A percentile compares a stretch with the other conserved stretches of the same genome.
Evolutionary conservation across 805 yeast species (phyloP).

Genomic region (Yamadazyma olivae): DNA sequence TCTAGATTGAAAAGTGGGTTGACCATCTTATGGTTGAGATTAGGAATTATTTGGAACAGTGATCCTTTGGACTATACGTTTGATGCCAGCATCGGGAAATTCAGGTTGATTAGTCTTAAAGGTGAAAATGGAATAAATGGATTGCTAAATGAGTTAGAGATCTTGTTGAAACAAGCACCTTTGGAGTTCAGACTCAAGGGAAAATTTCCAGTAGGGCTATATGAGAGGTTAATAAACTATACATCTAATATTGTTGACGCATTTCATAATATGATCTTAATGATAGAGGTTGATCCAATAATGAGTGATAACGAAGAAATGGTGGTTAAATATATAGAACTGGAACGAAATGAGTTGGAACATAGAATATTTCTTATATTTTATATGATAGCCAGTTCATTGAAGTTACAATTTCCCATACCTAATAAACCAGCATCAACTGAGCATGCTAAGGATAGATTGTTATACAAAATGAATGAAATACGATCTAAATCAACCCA

Average conservation of each 20-base stretch:
- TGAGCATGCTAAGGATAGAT: slow-evolving; percentile 66
- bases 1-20: slow-evolving; percentile 61
- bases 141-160: slow-evolving; percentile 58
- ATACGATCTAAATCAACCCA: slow-evolving; percentile 35
- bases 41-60: slow-evolving; percentile 79
- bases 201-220: slow-evolving; percentile 54
- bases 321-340: slow-evolving; percentile 51
- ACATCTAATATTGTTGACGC: slow-evolving; percentile 72
- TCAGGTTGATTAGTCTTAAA: slow-evolving; percentile 38
- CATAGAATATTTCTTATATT: slow-evolving; percentile 71
- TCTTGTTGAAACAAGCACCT: slow-evolving; percentile 66
- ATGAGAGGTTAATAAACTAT: slow-evolving; percentile 46
- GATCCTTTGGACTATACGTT: slow-evolving; percentile 59
- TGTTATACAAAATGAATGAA: slow-evolving; percentile 62
- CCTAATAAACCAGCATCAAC: slow-evolving; percentile 78
- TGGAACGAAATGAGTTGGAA: slow-evolving; percentile 67
- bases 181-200: slow-evolving; percentile 75
- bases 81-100: slow-evolving; percentile 14
- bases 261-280: slow-evolving; percentile 66
- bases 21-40: slow-evolving; percentile 68
- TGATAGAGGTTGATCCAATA: slow-evolving; percentile 60
- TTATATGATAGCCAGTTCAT: slow-evolving; percentile 75
- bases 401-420: slow-evolving; percentile 71
- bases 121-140: slow-evolving; percentile 48
- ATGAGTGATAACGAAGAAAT: slow-evolving; percentile 51